A percentile compares a stretch with the other conserved stretches of the same genome.
Evolutionary conservation across 192 early-diverging fungal species (phyloP).

Genomic region (Phycomyces blakesleeanus): DNA sequence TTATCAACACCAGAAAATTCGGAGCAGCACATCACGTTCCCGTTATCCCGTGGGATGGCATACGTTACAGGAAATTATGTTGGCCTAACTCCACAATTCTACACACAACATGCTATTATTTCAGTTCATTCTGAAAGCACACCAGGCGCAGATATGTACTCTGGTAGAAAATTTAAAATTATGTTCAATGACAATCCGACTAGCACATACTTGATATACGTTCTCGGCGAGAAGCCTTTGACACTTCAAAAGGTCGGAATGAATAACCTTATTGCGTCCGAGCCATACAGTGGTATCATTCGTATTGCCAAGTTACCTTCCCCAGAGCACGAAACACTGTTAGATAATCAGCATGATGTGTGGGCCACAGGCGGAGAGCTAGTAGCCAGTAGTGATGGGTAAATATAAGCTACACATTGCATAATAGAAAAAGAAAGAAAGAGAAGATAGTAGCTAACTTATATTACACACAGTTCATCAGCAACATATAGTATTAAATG

Average conservation of each 20-base stretch:
- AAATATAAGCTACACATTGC: neutral
- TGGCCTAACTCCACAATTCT: conserved; percentile 34
- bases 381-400: conserved; percentile 15
- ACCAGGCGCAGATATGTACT: neutral
- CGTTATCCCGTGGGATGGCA: conserved; percentile 29
- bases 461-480: neutral
- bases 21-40: conserved; percentile 19
- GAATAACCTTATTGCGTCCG: conserved; percentile 10
- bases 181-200: conserved; percentile 21
- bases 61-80: conserved; percentile 30
- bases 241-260: conserved; percentile 1
- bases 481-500: conserved; percentile 28
- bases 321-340: neutral
- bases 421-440: neutral
- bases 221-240: conserved; percentile 19
- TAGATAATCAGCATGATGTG: conserved; percentile 21
- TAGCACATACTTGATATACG: conserved; percentile 30
- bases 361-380: conserved; percentile 27
- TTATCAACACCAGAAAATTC: conserved; percentile 7
- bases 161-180: conserved; percentile 26
- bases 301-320: conserved; percentile 27
- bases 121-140: conserved; percentile 8
- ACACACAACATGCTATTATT: conserved; percentile 29
- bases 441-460: neutral
- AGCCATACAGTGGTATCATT: conserved; percentile 26